A percentile compares a stretch with the other conserved stretches of the same genome.
Conservation (phyloP, 345 rosid species). For the Murraya paniculata region DNA sequence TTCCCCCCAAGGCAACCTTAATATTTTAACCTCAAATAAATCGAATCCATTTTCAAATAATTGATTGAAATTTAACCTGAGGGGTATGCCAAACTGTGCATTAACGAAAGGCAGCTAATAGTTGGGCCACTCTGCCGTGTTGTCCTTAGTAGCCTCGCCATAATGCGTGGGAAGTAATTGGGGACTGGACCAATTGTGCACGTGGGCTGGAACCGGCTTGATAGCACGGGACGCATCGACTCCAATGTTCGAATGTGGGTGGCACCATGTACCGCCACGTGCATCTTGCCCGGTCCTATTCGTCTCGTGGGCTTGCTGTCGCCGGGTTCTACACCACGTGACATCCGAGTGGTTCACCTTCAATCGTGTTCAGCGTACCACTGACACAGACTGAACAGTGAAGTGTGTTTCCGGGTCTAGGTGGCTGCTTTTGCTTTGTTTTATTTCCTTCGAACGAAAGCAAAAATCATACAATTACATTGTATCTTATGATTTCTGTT, state of each 20-base stretch:
- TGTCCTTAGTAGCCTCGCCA: background rate
- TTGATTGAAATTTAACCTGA: background rate
- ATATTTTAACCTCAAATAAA: no score
- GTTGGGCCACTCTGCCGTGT: no score
- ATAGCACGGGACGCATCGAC: background rate
- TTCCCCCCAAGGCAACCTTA: no score
- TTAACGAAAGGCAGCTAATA: background rate
- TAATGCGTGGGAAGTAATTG: background rate
- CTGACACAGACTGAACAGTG: background rate
- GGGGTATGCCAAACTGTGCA: background rate
- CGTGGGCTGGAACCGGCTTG: constrained; percentile 8
- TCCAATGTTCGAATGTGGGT: background rate
- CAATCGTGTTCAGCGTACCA: background rate
- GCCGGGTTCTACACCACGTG: constrained; percentile 9
- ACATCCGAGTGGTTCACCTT: background rate
- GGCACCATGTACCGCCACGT: constrained; percentile 9
- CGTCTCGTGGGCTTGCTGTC: background rate
- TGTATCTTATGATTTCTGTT: background rate
- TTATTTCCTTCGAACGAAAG: background rate
- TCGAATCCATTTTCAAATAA: background rate
- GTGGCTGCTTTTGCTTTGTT: background rate
- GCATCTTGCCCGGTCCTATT: constrained; percentile 1
- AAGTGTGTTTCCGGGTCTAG: background rate
- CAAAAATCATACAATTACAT: background rate
- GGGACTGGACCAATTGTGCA: background rate